Evolutionary conservation across 495 filamentous ascomycete genomes (phyloP).

Genomic region (Clohesyomyces aquaticus): DNA sequence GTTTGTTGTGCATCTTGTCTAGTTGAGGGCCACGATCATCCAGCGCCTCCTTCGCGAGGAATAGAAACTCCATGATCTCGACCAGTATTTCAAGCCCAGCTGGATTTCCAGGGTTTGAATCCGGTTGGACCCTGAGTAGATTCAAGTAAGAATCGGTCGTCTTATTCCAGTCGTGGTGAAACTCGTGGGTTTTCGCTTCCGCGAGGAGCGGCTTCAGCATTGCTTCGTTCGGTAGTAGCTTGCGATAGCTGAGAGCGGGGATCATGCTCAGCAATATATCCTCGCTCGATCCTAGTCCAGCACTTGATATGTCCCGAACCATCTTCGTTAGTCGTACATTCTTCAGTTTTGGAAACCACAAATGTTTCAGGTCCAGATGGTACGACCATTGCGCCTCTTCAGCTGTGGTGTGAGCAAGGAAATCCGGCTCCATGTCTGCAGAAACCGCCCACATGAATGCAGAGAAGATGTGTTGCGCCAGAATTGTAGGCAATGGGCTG

Average conservation of each 20-base stretch:
- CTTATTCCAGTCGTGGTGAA: conserved; percentile 1
- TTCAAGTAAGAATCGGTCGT: neutral
- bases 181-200: neutral
- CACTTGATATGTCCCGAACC: neutral
- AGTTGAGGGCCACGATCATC: neutral
- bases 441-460: conserved; percentile 16
- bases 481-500: neutral
- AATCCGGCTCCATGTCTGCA: neutral
- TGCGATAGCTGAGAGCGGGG: conserved; percentile 4
- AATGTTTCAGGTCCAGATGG: neutral
- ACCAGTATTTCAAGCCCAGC: neutral
- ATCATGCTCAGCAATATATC: conserved; percentile 7
- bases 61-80: conserved; percentile 9
- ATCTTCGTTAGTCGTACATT: conserved; percentile 4
- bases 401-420: neutral
- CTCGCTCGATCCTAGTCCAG: conserved; percentile 6
- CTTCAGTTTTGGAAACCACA: conserved; percentile 1
- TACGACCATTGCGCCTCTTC: conserved; percentile 5
- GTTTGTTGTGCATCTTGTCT: neutral
- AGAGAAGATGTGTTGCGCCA: conserved; percentile 9
- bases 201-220: neutral
- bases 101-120: neutral
- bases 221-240: conserved; percentile 1
- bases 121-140: neutral
- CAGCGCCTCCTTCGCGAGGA: neutral